Percentiles rank a stretch among this genome's conserved stretches.
These are phyloP conservation scores for Diaporthe helianthi DNA, from an alignment of 2,329 filamentous ascomycete genomes.

Conservation along the genomic window DNA sequence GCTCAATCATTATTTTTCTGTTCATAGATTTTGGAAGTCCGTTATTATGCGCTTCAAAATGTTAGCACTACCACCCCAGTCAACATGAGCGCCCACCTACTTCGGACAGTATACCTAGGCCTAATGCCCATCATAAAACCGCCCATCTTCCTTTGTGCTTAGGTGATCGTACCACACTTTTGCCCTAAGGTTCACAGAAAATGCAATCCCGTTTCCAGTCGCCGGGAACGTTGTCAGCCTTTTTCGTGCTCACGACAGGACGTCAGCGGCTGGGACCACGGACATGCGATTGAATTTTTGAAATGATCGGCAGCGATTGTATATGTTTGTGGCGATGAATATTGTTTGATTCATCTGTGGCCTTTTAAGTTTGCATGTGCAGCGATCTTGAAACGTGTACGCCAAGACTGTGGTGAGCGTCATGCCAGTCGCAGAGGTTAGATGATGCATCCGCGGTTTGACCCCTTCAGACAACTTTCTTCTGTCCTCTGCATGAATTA, in stretches of 20 bases:
- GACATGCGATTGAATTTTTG: not conserved
- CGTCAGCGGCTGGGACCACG: not conserved
- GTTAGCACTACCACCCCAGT: too few relatives aligned
- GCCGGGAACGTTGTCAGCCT: not conserved
- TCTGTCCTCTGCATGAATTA: not conserved
- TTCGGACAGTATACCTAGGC: too few relatives aligned
- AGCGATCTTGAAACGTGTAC: constrained; percentile 7
- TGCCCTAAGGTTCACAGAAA: not conserved
- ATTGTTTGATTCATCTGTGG: not conserved
- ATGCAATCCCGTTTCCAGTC: not conserved
- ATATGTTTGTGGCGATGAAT: not conserved
- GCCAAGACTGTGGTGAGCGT: not conserved
- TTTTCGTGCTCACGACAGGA: not conserved
- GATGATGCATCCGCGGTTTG: not conserved
- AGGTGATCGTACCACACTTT: not conserved
- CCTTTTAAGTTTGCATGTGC: not conserved
- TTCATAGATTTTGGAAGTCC: too few relatives aligned
- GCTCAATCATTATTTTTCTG: too few relatives aligned
- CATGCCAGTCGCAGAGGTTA: not conserved
- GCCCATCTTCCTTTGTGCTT: not conserved
- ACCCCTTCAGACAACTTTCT: constrained; percentile 10
- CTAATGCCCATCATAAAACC: not conserved
- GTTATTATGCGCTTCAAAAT: too few relatives aligned
- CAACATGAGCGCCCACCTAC: too few relatives aligned
- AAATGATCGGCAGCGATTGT: not conserved